Base-by-base conservation (phyloP, 1,139 yeast genomes). In the Pichia sp. region DNA sequence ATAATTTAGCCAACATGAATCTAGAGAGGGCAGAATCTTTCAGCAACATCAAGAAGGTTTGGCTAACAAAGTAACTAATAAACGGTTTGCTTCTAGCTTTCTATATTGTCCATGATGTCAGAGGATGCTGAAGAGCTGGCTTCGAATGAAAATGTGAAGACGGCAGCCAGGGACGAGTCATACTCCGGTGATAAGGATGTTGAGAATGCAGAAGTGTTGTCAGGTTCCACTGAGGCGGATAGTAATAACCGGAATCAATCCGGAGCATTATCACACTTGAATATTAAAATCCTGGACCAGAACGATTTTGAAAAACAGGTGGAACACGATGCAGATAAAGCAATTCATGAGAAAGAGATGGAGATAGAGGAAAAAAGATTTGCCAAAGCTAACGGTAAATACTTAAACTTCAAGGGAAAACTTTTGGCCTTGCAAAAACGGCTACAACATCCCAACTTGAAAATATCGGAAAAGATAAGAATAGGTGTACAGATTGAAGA, bases 281-380 rank as follows among this genome's bases (percentile, higher is more conserved):
- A 80, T 4, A 76, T 79, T 44, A 75, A 74, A 63, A 73, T 87
- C 5, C 81, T 89, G 58, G 91, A 87, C 62, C 97, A 92, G 67
- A 83, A 79, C 56, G 84, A 83, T 27, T 72, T 92, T 17, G 98
- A 90, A 64, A 74, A 81, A 49, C 74, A 80, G 57, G 85, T 92
- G 44, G 90, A 91, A 16, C 75, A 75, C 49, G 75, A 80, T 70
- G 97, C 97, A 1, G 83, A 84, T 60, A 75, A 75, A 52, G 82
- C 80, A 4, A 76, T 90, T 56, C 72, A 78, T 2, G 71, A 77
- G 48, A 82, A 85, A 55, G 92, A 89, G 55, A 71, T 80, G 4
- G 96, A 87, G 61, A 73, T 86, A 48, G 99, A 93, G 63, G 73
- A 77, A 55, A 86, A 84, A 60, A 76, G 98, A 55, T 73, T 91